phyloP scores from a whole-genome alignment of 176 grass and related monocot genomes.

The Microstegium vimineum region DNA sequence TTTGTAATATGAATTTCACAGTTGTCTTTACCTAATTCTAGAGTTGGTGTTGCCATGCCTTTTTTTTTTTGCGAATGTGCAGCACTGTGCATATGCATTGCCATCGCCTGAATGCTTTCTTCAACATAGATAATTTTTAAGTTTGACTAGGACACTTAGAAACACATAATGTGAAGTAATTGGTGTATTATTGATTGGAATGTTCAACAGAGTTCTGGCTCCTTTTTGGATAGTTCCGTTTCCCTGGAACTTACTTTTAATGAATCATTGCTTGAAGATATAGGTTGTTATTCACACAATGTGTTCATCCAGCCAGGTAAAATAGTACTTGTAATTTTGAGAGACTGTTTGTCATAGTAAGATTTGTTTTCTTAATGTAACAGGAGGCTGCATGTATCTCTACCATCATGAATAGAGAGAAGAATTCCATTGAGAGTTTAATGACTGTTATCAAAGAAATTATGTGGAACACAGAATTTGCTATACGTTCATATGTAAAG shows the following conservation, averaged over 20 bases:
- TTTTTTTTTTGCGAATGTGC: too few species aligned
- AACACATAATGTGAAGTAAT: background rate
- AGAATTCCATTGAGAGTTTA: slow-evolving; percentile 48
- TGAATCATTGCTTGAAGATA: background rate
- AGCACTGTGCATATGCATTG: too few species aligned
- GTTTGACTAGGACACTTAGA: background rate
- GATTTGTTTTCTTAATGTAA: slow-evolving; percentile 20
- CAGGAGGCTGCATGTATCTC: slow-evolving; percentile 53
- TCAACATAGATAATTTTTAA: background rate
- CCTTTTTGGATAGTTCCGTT: background rate
- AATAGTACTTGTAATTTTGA: slow-evolving; percentile 3
- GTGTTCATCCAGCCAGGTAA: background rate
- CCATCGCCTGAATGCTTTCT: background rate
- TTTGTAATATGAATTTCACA: background rate
- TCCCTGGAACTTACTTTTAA: background rate
- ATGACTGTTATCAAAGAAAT: slow-evolving; percentile 43
- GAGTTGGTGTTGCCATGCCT: background rate
- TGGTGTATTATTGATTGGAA: background rate
- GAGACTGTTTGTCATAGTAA: slow-evolving; percentile 2
- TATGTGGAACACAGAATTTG: slow-evolving; percentile 50
- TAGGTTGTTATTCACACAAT: slow-evolving; percentile 10
- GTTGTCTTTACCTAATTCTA: slow-evolving; percentile 4
- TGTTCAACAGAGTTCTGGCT: background rate
- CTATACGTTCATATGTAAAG: slow-evolving; percentile 59
- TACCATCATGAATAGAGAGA: slow-evolving; percentile 63